Evolutionary conservation across 2,329 filamentous ascomycete genomes (phyloP), one percentile per base, ranked within the genome.

Genomic region (Neospermospora avenae): DNA sequence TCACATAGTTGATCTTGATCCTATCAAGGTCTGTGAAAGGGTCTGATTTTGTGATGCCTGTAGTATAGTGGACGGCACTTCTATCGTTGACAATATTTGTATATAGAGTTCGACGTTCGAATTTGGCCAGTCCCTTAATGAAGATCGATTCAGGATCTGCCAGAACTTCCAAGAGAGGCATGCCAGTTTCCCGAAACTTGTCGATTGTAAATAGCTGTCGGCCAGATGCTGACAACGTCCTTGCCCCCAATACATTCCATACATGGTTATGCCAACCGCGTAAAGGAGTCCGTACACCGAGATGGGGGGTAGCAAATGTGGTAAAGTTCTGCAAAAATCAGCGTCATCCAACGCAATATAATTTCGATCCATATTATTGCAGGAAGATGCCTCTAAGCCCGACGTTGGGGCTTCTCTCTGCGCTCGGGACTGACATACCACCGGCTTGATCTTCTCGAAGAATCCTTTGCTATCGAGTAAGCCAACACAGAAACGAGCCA

Each of bases 141-240:
- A 98, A 98, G 66, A 96, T 89, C 63, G 89, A 93, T 53, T 88
- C 82, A 0, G 88, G 86, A 65, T 96, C 93, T 5, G 93, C 90
- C 31, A 98, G 80, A 10, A 97, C 81, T 52, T 89, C 82, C 20
- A 98, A 81, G 10, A 98, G 78, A 0, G 93, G 91, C 42, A 86
- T 83, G n/a, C 84, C 87, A 0, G 91, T 96, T 63, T 90, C 86
- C 60, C 92, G 86, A 74, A 97, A 97, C 4, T 82, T 78, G 76
- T 98, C 93, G 61, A 95, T 89, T 58, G 86, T 86, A 73, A 97
- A 98, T 10, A 98, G 80, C 73, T 98, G 93, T 53, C 87, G 82
- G 4, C 93, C 93, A 0, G 91, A 96, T 71, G 84, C 86, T 59
- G 90, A 96, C 4, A 98, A 76, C 0, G 88, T 91, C 58, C 89